Base-by-base conservation (phyloP, 1,139 yeast genomes). In the Geotrichum phurueaensis region DNA sequence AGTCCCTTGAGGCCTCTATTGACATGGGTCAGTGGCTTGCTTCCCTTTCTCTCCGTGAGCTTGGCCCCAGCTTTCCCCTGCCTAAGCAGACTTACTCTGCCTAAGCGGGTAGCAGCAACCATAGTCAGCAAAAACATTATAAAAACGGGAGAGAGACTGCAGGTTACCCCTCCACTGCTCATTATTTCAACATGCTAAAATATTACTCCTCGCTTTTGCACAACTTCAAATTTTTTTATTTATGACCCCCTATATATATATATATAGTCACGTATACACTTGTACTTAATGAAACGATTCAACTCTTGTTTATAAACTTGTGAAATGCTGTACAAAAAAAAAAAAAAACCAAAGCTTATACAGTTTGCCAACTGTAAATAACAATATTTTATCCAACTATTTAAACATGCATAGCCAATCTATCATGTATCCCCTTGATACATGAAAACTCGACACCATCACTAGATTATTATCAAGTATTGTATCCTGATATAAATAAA, bases 11-110 rank as follows among this genome's bases (percentile, higher is more conserved):
- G 48, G 78, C 82, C 58, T 78, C 88, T 63, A 81, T 94, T 66
- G 90, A 87, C 69, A 83, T 86, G 76, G 99, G 99, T 68, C 98
- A 92, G 79, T 92, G 98, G 98, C 85, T 96, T 68, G 99, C 99
- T 64, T 81, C 90, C 66, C 78, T 89, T 69, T 89, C 97, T 60
- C 87, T 94, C 73, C 97, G 91, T 81, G 88, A 89, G 76, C 83
- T 89, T 67, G 99, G 99, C 62, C 97, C 99, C 59, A 81, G 96
- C 59, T 94, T 85, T 85, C 97, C 98, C 67, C 82, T 36, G 23
- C 88, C 89, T 66, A 86, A 86, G 78, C 83, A 84, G 76, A 67
- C 83, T 58, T 85, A 83, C 76, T 51, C 63, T 54, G 63, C 63
- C 43, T 60, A 60, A 55, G 29, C 18, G 13, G 33, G 39, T 33